Conservation (phyloP, 1,284 basidiomycete genomes). For the Ganoderma lingzhi region DNA sequence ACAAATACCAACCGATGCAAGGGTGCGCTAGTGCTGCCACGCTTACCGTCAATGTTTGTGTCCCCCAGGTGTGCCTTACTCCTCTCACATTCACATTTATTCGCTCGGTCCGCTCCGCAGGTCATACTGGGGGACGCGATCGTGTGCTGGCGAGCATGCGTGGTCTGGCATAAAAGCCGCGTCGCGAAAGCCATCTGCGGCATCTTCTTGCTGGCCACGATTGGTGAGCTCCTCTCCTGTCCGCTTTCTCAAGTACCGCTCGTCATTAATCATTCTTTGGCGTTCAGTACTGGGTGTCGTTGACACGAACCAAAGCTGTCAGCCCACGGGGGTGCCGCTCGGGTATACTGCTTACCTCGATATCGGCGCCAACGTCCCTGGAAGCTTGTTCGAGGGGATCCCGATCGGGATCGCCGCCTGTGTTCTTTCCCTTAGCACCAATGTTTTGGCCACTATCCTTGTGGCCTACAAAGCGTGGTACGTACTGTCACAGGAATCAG, state of each 20-base stretch:
- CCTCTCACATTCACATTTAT: neutral
- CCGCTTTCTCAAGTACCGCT: neutral
- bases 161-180: neutral
- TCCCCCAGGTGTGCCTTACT: neutral
- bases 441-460: too few relatives aligned
- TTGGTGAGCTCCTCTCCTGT: neutral
- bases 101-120: neutral
- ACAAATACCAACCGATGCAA: neutral
- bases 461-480: neutral
- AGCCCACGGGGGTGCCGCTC: neutral
- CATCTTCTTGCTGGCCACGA: neutral
- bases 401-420: too few relatives aligned
- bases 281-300: too few relatives aligned
- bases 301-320: neutral
- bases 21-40: neutral
- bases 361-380: too few relatives aligned
- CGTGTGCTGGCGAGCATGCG: constrained; percentile 5
- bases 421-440: too few relatives aligned
- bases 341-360: too few relatives aligned
- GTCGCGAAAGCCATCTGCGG: neutral
- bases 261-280: neutral
- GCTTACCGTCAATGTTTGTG: neutral
- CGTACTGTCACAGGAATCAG: neutral
- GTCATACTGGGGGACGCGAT: neutral
- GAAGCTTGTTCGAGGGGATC: neutral